Percentiles rank a stretch among this genome's conserved stretches.
Evolutionary conservation across 176 grass and related monocot genomes (phyloP).

Genomic region (Aegilops sharonensis): DNA sequence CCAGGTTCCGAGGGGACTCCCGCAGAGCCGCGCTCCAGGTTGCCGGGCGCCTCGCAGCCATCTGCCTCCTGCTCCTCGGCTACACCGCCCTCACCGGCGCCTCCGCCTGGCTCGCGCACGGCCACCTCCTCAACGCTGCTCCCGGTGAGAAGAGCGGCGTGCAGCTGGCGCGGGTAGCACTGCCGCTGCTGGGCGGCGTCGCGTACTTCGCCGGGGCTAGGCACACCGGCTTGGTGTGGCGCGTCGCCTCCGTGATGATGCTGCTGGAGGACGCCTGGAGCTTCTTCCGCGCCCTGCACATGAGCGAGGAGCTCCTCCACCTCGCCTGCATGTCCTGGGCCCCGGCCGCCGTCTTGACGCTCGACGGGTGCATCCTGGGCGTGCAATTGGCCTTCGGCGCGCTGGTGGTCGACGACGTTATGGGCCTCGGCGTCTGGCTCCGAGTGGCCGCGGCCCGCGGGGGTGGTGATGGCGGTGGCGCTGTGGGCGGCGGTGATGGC

Average conservation of each 20-base stretch:
- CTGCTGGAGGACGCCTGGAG: not conserved
- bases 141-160: too few relatives aligned
- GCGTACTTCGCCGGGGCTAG: not conserved
- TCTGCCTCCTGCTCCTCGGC: not conserved
- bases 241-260: not conserved
- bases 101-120: not conserved
- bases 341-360: not conserved
- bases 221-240: not conserved
- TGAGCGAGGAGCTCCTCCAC: not conserved
- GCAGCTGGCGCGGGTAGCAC: not conserved
- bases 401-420: not conserved
- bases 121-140: too few relatives aligned
- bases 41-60: not conserved
- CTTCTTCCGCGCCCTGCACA: not conserved
- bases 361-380: not conserved
- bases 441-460: not conserved
- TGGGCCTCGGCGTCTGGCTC: not conserved
- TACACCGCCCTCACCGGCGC: not conserved
- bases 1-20: not conserved
- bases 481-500: not conserved
- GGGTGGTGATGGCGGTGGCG: not conserved
- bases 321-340: not conserved
- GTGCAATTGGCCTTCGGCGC: not conserved
- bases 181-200: not conserved
- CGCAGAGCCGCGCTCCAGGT: not conserved